Percentiles rank a stretch among this genome's conserved stretches.
phyloP scores from a whole-genome alignment of 257 asterid species.

The Sherardia arvensis region DNA sequence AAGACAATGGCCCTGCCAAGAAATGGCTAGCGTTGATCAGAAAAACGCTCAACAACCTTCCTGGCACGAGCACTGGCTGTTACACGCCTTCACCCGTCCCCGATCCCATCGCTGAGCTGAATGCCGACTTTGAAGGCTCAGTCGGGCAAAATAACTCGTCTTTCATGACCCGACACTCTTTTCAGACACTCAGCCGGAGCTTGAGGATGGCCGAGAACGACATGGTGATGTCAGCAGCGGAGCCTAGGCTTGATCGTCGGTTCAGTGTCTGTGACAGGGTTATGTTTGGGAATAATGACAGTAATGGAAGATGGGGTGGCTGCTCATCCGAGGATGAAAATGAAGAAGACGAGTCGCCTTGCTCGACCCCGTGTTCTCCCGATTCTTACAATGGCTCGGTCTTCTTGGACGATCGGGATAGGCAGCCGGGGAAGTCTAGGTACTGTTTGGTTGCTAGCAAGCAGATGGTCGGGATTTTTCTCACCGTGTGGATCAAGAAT shows the following conservation, averaged over 20 bases:
- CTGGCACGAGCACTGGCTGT: conserved; percentile 50
- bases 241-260: conserved; percentile 66
- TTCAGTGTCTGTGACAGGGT: conserved; percentile 78
- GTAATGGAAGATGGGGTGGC: conserved; percentile 50
- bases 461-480: conserved; percentile 96
- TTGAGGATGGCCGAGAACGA: conserved; percentile 68
- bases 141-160: conserved; percentile 38
- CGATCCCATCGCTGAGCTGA: conserved; percentile 67
- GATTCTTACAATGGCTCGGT: conserved; percentile 29
- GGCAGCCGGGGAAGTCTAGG: conserved; percentile 40
- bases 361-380: conserved; percentile 38
- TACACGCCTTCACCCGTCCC: conserved; percentile 75
- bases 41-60: conserved; percentile 59
- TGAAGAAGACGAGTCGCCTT: conserved; percentile 46
- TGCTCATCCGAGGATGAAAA: conserved; percentile 51
- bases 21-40: conserved; percentile 85
- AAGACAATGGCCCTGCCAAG: conserved; percentile 88
- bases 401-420: conserved; percentile 49
- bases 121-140: conserved; percentile 80
- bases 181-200: conserved; percentile 67
- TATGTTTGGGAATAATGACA: conserved; percentile 53
- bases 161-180: conserved; percentile 60
- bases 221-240: conserved; percentile 23
- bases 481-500: conserved; percentile 78
- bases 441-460: conserved; percentile 88